Conservation (phyloP, 2,329 filamentous ascomycete genomes). For the Apiospora sp. region DNA sequence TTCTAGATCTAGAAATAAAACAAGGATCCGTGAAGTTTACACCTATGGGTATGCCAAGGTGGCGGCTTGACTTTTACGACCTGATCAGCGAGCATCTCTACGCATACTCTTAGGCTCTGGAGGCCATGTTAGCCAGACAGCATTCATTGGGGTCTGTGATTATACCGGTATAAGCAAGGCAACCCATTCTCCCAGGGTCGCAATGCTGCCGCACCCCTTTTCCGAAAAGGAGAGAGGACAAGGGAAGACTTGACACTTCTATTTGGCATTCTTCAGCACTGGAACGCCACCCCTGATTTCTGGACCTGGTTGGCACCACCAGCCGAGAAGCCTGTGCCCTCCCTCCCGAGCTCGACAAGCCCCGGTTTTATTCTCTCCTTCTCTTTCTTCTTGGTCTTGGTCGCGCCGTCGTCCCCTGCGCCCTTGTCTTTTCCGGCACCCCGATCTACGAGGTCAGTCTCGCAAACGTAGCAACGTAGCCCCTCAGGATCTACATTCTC, state of each 20-base stretch:
- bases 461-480: slow-evolving; percentile 85
- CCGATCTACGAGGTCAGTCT: slow-evolving; percentile 72
- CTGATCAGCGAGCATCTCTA: background rate
- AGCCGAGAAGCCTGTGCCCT: slow-evolving; percentile 92
- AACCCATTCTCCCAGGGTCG: background rate
- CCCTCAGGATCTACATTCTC: slow-evolving; percentile 45
- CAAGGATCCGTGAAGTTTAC: background rate
- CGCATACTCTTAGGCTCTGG: background rate
- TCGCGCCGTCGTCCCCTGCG: slow-evolving; percentile 45
- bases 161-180: background rate
- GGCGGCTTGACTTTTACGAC: background rate
- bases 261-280: slow-evolving; percentile 65
- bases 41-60: background rate
- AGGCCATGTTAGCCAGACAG: background rate
- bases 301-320: slow-evolving; percentile 83
- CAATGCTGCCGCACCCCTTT: background rate
- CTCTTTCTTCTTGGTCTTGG: slow-evolving; percentile 39
- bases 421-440: slow-evolving; percentile 42
- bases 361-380: slow-evolving; percentile 72
- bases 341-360: slow-evolving; percentile 79
- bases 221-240: background rate
- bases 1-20: slow-evolving; percentile 1
- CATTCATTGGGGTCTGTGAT: background rate
- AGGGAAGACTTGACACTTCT: background rate
- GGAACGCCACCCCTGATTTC: slow-evolving; percentile 81